A percentile compares a stretch with the other conserved stretches of the same genome.
Evolutionary conservation across 2,329 filamentous ascomycete genomes (phyloP).

Genomic region (Huntiella savannae): DNA sequence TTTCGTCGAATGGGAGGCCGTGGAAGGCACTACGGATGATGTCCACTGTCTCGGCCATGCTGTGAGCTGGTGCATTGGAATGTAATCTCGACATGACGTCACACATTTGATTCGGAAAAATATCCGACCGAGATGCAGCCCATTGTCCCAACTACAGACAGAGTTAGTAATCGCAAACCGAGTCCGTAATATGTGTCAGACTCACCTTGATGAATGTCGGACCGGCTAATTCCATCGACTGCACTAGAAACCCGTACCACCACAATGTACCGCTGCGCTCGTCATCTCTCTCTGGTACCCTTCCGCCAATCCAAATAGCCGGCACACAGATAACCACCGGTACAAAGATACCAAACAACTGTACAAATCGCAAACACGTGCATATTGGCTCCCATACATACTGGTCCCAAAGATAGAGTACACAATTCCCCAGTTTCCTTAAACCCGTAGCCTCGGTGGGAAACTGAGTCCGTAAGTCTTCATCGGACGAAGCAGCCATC

Average conservation of each 20-base stretch:
- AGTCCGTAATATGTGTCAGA: background rate
- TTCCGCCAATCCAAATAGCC: constrained; percentile 56
- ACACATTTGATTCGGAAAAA: constrained; percentile 88
- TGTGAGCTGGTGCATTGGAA: constrained; percentile 85
- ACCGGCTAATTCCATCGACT: constrained; percentile 77
- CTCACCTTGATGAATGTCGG: constrained; percentile 89
- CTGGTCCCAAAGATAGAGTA: constrained; percentile 49
- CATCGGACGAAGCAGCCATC: constrained; percentile 67
- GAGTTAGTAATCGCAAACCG: background rate
- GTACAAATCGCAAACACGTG: constrained; percentile 72
- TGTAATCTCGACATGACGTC: constrained; percentile 85
- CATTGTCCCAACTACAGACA: constrained; percentile 66
- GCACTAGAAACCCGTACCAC: constrained; percentile 86
- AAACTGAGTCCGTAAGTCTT: constrained; percentile 55
- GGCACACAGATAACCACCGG: constrained; percentile 72
- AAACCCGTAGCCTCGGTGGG: constrained; percentile 42
- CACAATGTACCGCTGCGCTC: constrained; percentile 69
- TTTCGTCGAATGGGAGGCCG: constrained; percentile 63
- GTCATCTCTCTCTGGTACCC: constrained; percentile 44
- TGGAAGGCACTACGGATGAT: constrained; percentile 71
- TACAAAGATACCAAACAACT: constrained; percentile 74
- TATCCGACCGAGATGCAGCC: constrained; percentile 89
- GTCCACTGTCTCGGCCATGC: constrained; percentile 56
- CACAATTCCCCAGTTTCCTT: constrained; percentile 33
- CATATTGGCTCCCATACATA: constrained; percentile 72